Evolutionary conservation across 2,329 filamentous ascomycete species (phyloP).

Genomic region (Pleomassaria siparia): DNA sequence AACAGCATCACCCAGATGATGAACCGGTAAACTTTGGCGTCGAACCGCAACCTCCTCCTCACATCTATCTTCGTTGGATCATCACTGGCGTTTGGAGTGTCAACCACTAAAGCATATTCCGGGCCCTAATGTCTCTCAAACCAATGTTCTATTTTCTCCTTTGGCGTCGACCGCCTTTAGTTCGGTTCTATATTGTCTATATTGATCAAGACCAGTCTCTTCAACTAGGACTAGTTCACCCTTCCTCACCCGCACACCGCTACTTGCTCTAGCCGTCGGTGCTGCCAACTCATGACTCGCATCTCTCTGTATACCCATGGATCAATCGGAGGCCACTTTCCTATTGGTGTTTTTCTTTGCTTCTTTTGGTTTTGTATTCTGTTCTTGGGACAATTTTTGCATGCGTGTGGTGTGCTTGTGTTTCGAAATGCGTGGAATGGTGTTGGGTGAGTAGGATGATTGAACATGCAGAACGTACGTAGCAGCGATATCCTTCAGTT

Average conservation of each 20-base stretch:
- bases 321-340: slow-evolving; percentile 12
- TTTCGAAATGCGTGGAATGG: slow-evolving; percentile 7
- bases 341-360: background rate
- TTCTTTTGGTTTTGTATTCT: slow-evolving; percentile 6
- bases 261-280: background rate
- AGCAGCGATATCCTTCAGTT: background rate
- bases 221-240: background rate
- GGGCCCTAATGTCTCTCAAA: slow-evolving; percentile 20
- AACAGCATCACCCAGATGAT: slow-evolving; percentile 50
- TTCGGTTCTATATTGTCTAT: slow-evolving; percentile 35
- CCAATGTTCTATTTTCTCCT: slow-evolving; percentile 16
- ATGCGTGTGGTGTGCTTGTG: slow-evolving; percentile 9
- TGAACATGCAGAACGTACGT: background rate
- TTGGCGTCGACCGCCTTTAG: slow-evolving; percentile 26
- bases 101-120: slow-evolving; percentile 22
- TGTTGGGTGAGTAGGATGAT: background rate
- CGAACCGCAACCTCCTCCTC: slow-evolving; percentile 1
- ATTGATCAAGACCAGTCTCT: slow-evolving; percentile 16
- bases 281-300: slow-evolving; percentile 12
- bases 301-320: slow-evolving; percentile 29
- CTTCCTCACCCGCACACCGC: background rate
- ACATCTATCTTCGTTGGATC: slow-evolving; percentile 11
- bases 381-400: slow-evolving; percentile 18
- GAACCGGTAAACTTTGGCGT: slow-evolving; percentile 27
- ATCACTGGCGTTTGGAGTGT: slow-evolving; percentile 24